Percentiles rank a stretch among this genome's conserved stretches.
These are phyloP conservation scores for Eimeria necatrix DNA, from an alignment of 169 alveolate species.

Conservation along the genomic window DNA sequence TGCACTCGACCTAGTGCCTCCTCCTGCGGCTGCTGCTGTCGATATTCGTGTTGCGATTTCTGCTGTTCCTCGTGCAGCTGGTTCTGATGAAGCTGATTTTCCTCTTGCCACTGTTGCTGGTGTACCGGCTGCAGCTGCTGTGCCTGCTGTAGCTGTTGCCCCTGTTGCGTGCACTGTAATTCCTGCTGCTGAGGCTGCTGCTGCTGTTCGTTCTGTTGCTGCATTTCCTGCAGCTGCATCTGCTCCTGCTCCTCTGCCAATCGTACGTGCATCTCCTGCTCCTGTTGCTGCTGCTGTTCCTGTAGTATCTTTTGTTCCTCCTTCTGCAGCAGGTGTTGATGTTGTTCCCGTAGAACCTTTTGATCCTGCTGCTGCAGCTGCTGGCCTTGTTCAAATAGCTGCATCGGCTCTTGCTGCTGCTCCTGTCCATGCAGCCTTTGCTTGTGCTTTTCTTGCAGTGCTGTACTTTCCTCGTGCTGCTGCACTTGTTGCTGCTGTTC, in stretches of 20 bases:
- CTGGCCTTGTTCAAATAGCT: not conserved
- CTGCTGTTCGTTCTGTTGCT: not conserved
- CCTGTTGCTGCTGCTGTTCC: not conserved
- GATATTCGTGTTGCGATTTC: not conserved
- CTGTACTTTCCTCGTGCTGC: not conserved
- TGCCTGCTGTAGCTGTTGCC: not conserved
- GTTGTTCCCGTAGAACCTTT: not conserved
- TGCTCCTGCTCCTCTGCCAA: constrained; percentile 13
- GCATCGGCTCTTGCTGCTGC: not conserved
- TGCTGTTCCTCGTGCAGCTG: not conserved
- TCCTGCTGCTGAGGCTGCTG: not conserved
- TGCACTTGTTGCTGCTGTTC: not conserved
- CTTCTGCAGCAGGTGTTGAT: not conserved
- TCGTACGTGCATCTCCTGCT: not conserved
- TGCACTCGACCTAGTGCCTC: not conserved
- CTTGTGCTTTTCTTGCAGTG: not conserved
- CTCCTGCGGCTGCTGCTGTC: not conserved
- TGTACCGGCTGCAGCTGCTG: not conserved
- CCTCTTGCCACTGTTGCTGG: not conserved
- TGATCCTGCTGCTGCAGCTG: not conserved
- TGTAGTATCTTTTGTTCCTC: not conserved
- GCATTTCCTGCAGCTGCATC: constrained; percentile 1
- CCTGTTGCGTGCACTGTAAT: not conserved
- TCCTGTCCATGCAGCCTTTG: not conserved
- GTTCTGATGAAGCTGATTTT: not conserved